These are phyloP conservation scores for Solanum chacoense DNA, from an alignment of 305 asterid species.

Conservation along the genomic window DNA sequence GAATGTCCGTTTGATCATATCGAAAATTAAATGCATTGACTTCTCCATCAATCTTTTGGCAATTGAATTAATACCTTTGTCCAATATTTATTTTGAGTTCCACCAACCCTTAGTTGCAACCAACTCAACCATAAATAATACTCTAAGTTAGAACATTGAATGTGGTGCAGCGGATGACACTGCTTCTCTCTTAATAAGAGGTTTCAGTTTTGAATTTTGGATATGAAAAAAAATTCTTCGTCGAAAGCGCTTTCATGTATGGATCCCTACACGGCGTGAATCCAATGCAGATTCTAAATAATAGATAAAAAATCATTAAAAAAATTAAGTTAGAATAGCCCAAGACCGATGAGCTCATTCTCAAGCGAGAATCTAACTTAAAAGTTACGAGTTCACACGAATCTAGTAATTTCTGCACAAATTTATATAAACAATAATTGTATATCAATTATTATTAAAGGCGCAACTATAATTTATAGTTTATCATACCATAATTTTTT, in stretches of 20 bases:
- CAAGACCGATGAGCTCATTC: background rate
- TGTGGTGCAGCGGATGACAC: too few species aligned
- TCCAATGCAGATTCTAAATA: too few species aligned
- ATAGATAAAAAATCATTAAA: too few species aligned
- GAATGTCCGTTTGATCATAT: background rate
- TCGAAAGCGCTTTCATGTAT: background rate
- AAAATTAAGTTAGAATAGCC: background rate
- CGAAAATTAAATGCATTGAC: background rate
- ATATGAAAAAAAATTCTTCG: too few species aligned
- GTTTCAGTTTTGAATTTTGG: accelerated
- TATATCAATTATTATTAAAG: background rate
- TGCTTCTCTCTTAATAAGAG: too few species aligned
- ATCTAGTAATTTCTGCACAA: background rate
- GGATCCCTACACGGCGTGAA: too few species aligned
- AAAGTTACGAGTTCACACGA: background rate
- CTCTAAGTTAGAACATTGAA: too few species aligned
- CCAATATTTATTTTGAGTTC: background rate
- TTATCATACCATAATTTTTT: background rate
- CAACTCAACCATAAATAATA: background rate
- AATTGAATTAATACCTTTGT: background rate
- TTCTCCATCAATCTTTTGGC: background rate
- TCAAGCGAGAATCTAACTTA: background rate
- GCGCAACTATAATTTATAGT: background rate
- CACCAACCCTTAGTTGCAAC: background rate
- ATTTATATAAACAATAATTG: too few species aligned